phyloP scores from a whole-genome alignment of 805 yeast species.

The Ogataea pignaliae region DNA sequence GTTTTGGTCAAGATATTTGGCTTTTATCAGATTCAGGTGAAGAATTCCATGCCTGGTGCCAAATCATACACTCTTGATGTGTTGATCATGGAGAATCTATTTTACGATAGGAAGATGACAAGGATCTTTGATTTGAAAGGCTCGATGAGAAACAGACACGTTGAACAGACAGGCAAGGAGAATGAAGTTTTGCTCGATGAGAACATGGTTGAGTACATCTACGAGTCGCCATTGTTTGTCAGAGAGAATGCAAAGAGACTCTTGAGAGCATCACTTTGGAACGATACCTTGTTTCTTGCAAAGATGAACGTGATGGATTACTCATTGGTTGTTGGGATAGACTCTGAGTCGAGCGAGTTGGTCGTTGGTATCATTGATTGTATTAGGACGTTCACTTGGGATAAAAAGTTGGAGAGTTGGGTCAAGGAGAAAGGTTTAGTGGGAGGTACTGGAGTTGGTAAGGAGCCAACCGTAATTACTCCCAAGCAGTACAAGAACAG shows the following conservation, averaged over 20 bases:
- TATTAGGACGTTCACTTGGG: conserved; percentile 97
- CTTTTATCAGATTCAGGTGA: conserved; percentile 87
- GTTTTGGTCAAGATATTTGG: conserved; percentile 94
- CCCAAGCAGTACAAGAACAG: conserved; percentile 93
- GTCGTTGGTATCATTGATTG: conserved; percentile 95
- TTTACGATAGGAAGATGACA: conserved; percentile 75
- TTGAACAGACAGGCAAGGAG: conserved; percentile 91
- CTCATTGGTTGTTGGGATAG: conserved; percentile 90
- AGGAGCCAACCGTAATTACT: conserved; percentile 94
- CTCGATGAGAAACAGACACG: conserved; percentile 96
- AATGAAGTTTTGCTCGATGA: conserved; percentile 94
- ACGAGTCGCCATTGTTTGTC: conserved; percentile 92
- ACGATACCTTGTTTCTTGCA: conserved; percentile 88
- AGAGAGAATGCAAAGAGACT: conserved; percentile 86
- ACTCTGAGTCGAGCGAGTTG: conserved; percentile 58
- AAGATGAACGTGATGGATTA: conserved; percentile 99
- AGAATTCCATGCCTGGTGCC: conserved; percentile 64
- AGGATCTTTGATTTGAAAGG: conserved; percentile 95
- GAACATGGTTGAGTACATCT: conserved; percentile 96
- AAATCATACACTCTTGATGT: conserved; percentile 83
- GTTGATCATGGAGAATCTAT: conserved; percentile 91
- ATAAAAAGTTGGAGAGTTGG: conserved; percentile 96
- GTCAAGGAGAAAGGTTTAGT: conserved; percentile 93
- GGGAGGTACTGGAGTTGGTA: conserved; percentile 71
- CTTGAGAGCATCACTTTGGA: conserved; percentile 85